Evolutionary conservation across 306 rosid genomes (phyloP).

Genomic region (Pachyrhizus erosus): DNA sequence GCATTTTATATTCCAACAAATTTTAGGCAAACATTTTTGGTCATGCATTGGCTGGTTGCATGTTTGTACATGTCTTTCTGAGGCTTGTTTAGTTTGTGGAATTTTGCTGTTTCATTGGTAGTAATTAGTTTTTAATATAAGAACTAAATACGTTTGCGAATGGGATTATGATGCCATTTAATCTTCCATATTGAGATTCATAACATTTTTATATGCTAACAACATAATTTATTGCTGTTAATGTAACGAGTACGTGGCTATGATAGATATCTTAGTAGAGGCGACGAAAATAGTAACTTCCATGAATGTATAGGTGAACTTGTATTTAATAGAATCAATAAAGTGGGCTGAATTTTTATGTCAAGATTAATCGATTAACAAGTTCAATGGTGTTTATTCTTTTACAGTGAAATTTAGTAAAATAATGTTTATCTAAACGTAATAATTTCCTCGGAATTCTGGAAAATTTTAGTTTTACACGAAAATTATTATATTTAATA

Average conservation of each 20-base stretch:
- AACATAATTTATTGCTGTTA: background rate
- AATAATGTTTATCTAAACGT: background rate
- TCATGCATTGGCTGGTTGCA: constrained; percentile 43
- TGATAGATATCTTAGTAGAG: background rate
- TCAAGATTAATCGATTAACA: background rate
- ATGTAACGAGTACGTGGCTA: background rate
- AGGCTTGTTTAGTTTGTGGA: constrained; percentile 42
- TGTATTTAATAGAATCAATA: too few species aligned
- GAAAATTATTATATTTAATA: too few species aligned
- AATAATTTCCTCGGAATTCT: too few species aligned
- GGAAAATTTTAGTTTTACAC: too few species aligned
- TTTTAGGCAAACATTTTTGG: constrained; percentile 34
- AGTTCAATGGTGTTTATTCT: background rate
- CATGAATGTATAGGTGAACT: background rate
- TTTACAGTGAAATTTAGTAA: background rate
- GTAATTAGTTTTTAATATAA: constrained; percentile 1
- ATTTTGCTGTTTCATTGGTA: constrained; percentile 29
- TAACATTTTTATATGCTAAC: background rate
- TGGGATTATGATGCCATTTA: constrained; percentile 8
- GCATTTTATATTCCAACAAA: background rate
- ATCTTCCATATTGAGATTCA: background rate
- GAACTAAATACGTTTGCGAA: constrained; percentile 8
- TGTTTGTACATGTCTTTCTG: constrained; percentile 25
- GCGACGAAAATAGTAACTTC: background rate
- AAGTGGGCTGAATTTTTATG: too few species aligned